phyloP scores from a whole-genome alignment of 2,329 filamentous ascomycete genomes.

The Fusarium coicis region DNA sequence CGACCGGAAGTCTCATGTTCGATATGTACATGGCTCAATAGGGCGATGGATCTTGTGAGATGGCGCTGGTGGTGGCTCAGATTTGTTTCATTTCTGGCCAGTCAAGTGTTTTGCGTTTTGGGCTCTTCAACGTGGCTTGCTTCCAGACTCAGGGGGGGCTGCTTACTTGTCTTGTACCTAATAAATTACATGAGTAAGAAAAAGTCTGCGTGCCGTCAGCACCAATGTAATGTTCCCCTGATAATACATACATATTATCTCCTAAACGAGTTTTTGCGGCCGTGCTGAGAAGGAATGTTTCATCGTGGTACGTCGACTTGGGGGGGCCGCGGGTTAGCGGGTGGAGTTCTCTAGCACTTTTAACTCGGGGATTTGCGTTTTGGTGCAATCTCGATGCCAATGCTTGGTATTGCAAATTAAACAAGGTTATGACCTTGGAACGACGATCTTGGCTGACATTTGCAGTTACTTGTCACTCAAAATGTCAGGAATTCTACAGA shows the following conservation, averaged over 20 bases:
- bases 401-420: not conserved
- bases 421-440: not conserved
- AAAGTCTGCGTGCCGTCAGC: not conserved
- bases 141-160: conserved; percentile 8
- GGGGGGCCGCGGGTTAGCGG: not conserved
- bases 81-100: conserved; percentile 15
- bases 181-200: not conserved
- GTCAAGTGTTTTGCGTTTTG: conserved; percentile 20
- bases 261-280: conserved; percentile 6
- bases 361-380: not conserved
- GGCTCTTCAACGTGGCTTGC: not conserved
- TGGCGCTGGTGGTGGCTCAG: not conserved
- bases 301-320: conserved; percentile 18
- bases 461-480: not conserved
- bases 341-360: not conserved
- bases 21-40: not conserved
- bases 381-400: not conserved
- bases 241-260: not conserved
- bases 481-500: too few species aligned
- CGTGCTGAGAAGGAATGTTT: conserved; percentile 18
- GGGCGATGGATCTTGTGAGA: not conserved
- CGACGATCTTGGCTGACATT: not conserved
- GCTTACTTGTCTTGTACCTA: not conserved
- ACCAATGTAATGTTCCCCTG: not conserved
- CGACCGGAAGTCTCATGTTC: not conserved